Conservation (phyloP, 257 asterid genomes). For the Solanum arcanum region DNA sequence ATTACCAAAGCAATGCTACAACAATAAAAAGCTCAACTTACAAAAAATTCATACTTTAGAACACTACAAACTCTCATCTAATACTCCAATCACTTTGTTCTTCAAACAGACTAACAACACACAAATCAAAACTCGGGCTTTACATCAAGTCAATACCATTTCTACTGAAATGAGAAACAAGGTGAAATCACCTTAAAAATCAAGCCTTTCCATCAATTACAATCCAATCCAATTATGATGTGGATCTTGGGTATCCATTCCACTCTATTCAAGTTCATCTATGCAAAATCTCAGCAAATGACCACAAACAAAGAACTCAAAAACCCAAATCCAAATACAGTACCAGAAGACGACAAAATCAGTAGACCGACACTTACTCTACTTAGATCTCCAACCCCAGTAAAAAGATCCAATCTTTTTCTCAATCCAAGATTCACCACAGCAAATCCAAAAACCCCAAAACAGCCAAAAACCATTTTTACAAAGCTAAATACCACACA, state of each 20-base stretch:
- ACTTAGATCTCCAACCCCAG: constrained; percentile 19
- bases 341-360: neutral
- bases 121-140: neutral
- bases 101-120: no score
- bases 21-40: neutral
- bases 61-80: neutral
- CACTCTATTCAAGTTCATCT: neutral
- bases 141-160: neutral
- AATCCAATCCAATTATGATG: neutral
- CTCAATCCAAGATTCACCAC: constrained; percentile 12
- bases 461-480: constrained; percentile 7
- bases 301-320: neutral
- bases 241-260: neutral
- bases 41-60: neutral
- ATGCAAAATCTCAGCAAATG: neutral
- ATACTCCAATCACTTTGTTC: neutral
- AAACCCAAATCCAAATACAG: neutral
- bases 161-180: neutral
- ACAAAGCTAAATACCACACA: neutral
- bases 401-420: constrained; percentile 28
- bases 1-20: neutral
- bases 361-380: neutral
- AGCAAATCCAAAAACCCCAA: constrained; percentile 1
- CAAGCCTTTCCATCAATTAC: neutral
- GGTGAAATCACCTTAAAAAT: neutral